Evolutionary conservation across 2,329 filamentous ascomycete genomes (phyloP).

Genomic region (Cryphonectria carpinicola): DNA sequence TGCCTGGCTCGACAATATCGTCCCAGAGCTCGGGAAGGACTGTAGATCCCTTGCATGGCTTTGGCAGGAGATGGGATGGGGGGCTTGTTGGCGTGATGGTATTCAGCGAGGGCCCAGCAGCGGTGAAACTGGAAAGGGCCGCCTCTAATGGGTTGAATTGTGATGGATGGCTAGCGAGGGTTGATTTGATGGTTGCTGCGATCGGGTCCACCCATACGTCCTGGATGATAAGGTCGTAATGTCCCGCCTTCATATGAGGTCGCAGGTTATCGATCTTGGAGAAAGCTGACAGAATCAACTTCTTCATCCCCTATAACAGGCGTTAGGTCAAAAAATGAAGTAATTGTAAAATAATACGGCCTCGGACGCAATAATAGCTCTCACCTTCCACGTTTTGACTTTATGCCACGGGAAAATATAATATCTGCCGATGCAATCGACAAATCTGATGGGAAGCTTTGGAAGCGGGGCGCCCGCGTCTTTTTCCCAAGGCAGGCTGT

Average conservation of each 20-base stretch:
- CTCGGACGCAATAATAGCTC: neutral
- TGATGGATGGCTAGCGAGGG: slow-evolving; percentile 23
- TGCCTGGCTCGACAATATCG: slow-evolving; percentile 28
- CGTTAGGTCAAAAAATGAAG: neutral
- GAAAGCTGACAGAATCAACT: slow-evolving; percentile 24
- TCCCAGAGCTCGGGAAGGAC: slow-evolving; percentile 31
- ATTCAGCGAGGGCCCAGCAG: neutral
- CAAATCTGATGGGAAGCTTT: slow-evolving; percentile 30
- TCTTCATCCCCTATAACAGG: slow-evolving; percentile 19
- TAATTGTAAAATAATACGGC: too few relatives aligned
- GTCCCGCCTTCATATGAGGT: slow-evolving; percentile 19
- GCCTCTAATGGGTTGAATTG: neutral
- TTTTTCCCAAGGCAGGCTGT: slow-evolving; percentile 21
- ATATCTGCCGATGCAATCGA: slow-evolving; percentile 25
- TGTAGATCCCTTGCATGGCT: slow-evolving; percentile 16
- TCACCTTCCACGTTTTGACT: slow-evolving; percentile 29
- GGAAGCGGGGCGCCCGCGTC: slow-evolving; percentile 23
- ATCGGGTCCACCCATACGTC: slow-evolving; percentile 14
- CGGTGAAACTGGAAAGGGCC: slow-evolving; percentile 3
- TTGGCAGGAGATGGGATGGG: neutral
- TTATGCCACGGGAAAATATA: slow-evolving; percentile 29
- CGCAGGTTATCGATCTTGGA: slow-evolving; percentile 21
- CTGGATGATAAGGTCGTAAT: slow-evolving; percentile 26
- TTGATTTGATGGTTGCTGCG: slow-evolving; percentile 20
- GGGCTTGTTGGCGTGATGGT: neutral